Evolutionary conservation across 106 monocot species (phyloP), one percentile per base, ranked within the genome.

Genomic region (Dendrobium nobile): DNA sequence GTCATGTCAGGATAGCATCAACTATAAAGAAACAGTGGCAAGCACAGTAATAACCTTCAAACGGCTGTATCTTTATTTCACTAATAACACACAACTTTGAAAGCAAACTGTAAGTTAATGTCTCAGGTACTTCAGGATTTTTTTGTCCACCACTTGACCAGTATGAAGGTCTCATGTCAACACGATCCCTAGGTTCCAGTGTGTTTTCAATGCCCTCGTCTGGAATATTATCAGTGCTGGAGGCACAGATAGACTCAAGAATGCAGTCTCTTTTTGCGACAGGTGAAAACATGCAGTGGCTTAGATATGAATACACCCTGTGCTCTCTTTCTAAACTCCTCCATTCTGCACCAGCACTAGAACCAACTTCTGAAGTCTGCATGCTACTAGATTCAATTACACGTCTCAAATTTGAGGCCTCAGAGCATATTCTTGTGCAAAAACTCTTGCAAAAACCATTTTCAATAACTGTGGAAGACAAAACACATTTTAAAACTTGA

Each of bases 151-250:
- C 82, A 80, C 96, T 96, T 28, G 96, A 96, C 96, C 96, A 96
- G 74, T 96, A 96, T 43, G 96, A 92, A 40, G 90, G 92, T 26
- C 83, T 84, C 44, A 9, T 37, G n/a, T 82, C 41, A 26, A 87
- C 80, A 61, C 40, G 59, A 43, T 92, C 87, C 43, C n/a, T 75
- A n/a, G 90, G 83, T 19, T 86, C 86, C 77, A 94, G 54, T 58
- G 96, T 96, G 75, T 92, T 86, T 16, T 83, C 82, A 48, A 94
- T 92, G 75, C 90, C 85, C 85, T 96, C 96, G 77, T 83, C 84
- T 28, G 93, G 93, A 84, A 82, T 89, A 82, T 91, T 91, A 64
- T 96, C 95, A 67, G 95, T 96, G 79, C 91, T 96, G 24, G 95
- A 96, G 65, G 93, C 95, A 61, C 82, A 54, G 47, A 96, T 81